Percentiles rank a stretch among this genome's conserved stretches.
These are phyloP conservation scores for Penicillium cosmopolitanum DNA, from an alignment of 495 filamentous ascomycete genomes.

Conservation along the genomic window DNA sequence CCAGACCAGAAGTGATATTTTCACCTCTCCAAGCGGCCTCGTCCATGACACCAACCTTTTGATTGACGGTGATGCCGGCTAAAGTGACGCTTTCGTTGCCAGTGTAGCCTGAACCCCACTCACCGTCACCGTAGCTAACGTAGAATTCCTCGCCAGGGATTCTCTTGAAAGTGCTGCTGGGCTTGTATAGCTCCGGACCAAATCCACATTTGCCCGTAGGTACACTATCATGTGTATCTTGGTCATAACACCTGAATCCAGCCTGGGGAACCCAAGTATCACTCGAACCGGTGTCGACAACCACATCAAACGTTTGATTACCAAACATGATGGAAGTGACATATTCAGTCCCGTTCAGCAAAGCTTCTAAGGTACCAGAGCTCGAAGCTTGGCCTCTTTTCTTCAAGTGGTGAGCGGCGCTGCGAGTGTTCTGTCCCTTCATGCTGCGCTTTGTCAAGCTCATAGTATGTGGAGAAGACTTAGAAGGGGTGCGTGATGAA, in stretches of 20 bases:
- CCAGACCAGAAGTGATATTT: slow-evolving; percentile 47
- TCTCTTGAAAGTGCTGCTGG: slow-evolving; percentile 36
- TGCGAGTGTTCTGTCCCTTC: slow-evolving; percentile 7
- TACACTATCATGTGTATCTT: slow-evolving; percentile 23
- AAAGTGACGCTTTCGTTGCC: slow-evolving; percentile 57
- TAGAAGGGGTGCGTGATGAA: not conserved
- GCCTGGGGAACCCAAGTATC: slow-evolving; percentile 61
- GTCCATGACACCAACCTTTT: slow-evolving; percentile 55
- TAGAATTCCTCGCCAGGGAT: slow-evolving; percentile 56
- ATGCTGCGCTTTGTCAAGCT: slow-evolving; percentile 7
- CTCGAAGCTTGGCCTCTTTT: not conserved
- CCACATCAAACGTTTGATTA: slow-evolving; percentile 42
- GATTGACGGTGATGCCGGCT: slow-evolving; percentile 55
- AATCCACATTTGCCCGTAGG: slow-evolving; percentile 50
- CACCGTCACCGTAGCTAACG: slow-evolving; percentile 61
- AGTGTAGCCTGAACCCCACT: slow-evolving; percentile 53
- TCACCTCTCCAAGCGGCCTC: slow-evolving; percentile 51
- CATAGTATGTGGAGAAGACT: not conserved
- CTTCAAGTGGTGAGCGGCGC: slow-evolving; percentile 5
- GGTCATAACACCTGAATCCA: slow-evolving; percentile 51
- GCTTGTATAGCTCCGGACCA: slow-evolving; percentile 44
- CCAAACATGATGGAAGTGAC: slow-evolving; percentile 16
- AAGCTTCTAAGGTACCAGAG: not conserved
- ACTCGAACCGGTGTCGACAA: slow-evolving; percentile 62
- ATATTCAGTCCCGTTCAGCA: slow-evolving; percentile 11